Base-by-base conservation (phyloP, 345 rosid species). In the Microthlaspi erraticum region DNA sequence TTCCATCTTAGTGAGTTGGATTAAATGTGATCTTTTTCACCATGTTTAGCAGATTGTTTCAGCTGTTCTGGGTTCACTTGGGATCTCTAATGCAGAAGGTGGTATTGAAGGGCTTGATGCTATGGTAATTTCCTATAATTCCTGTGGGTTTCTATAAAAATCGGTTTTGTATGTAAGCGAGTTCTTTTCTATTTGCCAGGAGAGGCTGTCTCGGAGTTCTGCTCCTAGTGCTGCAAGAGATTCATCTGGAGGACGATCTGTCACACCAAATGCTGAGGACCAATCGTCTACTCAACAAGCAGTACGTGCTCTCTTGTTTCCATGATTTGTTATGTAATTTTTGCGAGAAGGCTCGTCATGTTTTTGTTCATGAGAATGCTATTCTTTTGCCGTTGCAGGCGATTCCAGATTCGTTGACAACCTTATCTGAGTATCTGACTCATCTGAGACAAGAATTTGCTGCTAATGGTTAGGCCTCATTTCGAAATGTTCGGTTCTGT, bases 391-490 rank as follows among this genome's bases (percentile, higher is more conserved):
- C 20, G 37, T 11, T 66, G 72, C 74, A 83, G 86, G 87, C 37
- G 14, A 64, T 80, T 69, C 80, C 80, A 53, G 88, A 84, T 81
- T 79, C 88, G 17, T 68, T 86, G 75, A 66, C 85, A 74, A 83
- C 87, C 12, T 66, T 86, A 68, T 76, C 87, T 43, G 83, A 82
- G 44, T 80, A 79, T 73, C 80, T 86, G 42, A 73, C 68, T 71
- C 79, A 77, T 79, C 71, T 86, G 64, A 77, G 83, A 75, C 77
- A 70, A 60, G 83, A 80, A 64, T 82, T 82, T 69, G 74, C 65
- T 77, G 66, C 73, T 45, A 67, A 65, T 61, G 78, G 84, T 83
- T 33, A 70, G 80, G 80, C 72, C 71, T 62, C 19, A 18, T 18
- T 60, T 60, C 44, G 4, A 32, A 3, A 34, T 56, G 39, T 58